A percentile compares a stretch with the other conserved stretches of the same genome.
phyloP scores from a whole-genome alignment of 257 asterid species.

The Dorcoceras hygrometricum region DNA sequence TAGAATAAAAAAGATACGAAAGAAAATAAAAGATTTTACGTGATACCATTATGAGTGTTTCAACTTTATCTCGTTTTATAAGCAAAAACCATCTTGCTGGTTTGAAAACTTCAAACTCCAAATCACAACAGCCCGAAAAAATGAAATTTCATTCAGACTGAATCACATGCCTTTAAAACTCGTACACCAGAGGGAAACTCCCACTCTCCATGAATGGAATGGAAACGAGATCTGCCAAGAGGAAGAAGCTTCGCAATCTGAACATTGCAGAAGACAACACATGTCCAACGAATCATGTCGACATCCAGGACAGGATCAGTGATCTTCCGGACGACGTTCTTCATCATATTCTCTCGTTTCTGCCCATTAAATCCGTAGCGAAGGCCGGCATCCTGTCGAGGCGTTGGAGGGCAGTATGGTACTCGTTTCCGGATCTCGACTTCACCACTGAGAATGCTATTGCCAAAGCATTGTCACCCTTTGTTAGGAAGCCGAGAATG shows the following conservation, averaged over 20 bases:
- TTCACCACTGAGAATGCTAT: slow-evolving; percentile 24
- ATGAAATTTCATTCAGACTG: background rate
- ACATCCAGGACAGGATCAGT: slow-evolving; percentile 50
- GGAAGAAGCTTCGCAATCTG: slow-evolving; percentile 26
- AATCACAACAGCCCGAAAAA: too few species aligned
- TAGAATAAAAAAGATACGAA: background rate
- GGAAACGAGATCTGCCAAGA: slow-evolving; percentile 47
- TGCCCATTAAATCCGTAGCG: slow-evolving; percentile 64
- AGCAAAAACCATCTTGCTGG: too few species aligned
- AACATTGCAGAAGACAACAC: too few species aligned
- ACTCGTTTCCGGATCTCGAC: slow-evolving; percentile 58
- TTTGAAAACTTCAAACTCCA: too few species aligned
- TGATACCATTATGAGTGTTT: too few species aligned
- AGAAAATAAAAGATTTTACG: background rate
- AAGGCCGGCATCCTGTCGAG: slow-evolving; percentile 58
- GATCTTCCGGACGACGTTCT: slow-evolving; percentile 72
- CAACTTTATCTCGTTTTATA: too few species aligned
- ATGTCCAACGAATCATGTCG: background rate
- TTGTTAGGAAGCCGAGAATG: background rate
- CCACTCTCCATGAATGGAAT: slow-evolving; percentile 7
- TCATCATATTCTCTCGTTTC: slow-evolving; percentile 48
- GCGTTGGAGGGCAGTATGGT: slow-evolving; percentile 63
- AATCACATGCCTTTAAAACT: background rate
- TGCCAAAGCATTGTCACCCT: background rate
- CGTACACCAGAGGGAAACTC: background rate